Conservation (phyloP, 2,329 filamentous ascomycete genomes). For the Stagonosporopsis cucurbitacearum region DNA sequence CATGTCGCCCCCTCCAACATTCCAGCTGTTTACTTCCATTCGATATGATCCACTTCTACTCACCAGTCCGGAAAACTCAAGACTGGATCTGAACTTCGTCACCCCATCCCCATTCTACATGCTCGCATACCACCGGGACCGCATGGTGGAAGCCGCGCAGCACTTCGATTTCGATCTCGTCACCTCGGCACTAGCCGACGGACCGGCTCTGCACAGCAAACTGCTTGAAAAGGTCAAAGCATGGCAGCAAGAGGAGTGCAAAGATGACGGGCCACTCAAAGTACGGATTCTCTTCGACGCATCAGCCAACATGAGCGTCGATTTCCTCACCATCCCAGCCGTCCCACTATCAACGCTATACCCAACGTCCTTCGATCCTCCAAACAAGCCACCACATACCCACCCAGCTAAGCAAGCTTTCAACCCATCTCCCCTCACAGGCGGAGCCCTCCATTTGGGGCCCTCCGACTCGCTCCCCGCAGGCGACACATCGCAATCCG, state of each 20-base stretch:
- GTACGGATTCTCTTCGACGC: slow-evolving; percentile 63
- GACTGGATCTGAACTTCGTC: slow-evolving; percentile 55
- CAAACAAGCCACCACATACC: slow-evolving; percentile 33
- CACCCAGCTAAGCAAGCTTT: slow-evolving; percentile 29
- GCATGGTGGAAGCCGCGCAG: slow-evolving; percentile 68
- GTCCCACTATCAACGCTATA: slow-evolving; percentile 62
- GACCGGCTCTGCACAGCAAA: slow-evolving; percentile 41
- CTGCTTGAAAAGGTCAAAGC: slow-evolving; percentile 42
- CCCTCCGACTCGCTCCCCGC: slow-evolving; percentile 38
- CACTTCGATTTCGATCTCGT: slow-evolving; percentile 57
- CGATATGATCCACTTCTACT: slow-evolving; percentile 49
- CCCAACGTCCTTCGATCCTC: slow-evolving; percentile 62
- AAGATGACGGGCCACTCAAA: slow-evolving; percentile 40
- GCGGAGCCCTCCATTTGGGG: slow-evolving; percentile 44
- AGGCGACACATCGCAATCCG: slow-evolving; percentile 1
- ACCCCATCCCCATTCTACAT: slow-evolving; percentile 75
- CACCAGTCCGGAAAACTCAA: slow-evolving; percentile 52
- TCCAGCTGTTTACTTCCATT: slow-evolving; percentile 50
- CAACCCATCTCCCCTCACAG: slow-evolving; percentile 44
- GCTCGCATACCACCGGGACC: slow-evolving; percentile 77
- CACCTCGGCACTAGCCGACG: slow-evolving; percentile 43
- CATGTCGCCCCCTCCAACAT: slow-evolving; percentile 35
- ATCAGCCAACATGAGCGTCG: slow-evolving; percentile 44
- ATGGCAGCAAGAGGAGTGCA: slow-evolving; percentile 25
- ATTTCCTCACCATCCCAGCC: slow-evolving; percentile 49